These are phyloP conservation scores for Lasiodiplodia sp. DNA, from an alignment of 2,329 filamentous ascomycete species.

Conservation along the genomic window DNA sequence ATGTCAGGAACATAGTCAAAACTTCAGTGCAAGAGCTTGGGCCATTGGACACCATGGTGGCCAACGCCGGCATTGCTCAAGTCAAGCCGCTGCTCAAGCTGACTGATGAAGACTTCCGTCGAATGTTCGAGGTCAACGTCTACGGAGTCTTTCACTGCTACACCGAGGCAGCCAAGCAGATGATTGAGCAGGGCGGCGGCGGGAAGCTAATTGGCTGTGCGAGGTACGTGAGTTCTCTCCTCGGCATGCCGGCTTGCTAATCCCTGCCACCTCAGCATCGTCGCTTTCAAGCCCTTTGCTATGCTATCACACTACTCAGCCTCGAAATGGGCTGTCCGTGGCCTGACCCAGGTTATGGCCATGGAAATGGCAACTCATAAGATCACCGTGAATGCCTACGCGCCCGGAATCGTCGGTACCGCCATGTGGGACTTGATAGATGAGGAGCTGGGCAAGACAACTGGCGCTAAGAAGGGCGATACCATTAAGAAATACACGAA, in stretches of 20 bases:
- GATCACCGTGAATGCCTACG: conserved; percentile 73
- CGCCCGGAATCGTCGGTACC: conserved; percentile 72
- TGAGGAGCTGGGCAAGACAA: conserved; percentile 62
- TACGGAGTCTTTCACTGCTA: conserved; percentile 72
- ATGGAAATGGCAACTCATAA: conserved; percentile 70
- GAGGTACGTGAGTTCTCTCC: conserved; percentile 39
- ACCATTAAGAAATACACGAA: conserved; percentile 63
- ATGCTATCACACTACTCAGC: conserved; percentile 69
- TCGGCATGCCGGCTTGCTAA: neutral
- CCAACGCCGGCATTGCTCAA: conserved; percentile 69
- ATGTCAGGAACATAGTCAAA: conserved; percentile 63
- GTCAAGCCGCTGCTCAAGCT: conserved; percentile 64
- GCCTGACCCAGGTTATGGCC: conserved; percentile 70
- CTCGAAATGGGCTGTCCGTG: conserved; percentile 71
- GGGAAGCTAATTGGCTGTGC: conserved; percentile 62
- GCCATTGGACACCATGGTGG: conserved; percentile 61
- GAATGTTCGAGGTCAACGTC: conserved; percentile 71
- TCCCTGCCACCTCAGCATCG: conserved; percentile 51
- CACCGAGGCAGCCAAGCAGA: conserved; percentile 67
- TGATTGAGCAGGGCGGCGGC: conserved; percentile 64
- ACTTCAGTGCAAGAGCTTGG: conserved; percentile 62
- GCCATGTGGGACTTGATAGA: conserved; percentile 75
- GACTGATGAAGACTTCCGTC: conserved; percentile 63
- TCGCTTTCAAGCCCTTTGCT: conserved; percentile 66
- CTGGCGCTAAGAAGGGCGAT: conserved; percentile 59